These are phyloP conservation scores for Lentinus tigrinus DNA, from an alignment of 768 basidiomycete species.

Conservation along the genomic window DNA sequence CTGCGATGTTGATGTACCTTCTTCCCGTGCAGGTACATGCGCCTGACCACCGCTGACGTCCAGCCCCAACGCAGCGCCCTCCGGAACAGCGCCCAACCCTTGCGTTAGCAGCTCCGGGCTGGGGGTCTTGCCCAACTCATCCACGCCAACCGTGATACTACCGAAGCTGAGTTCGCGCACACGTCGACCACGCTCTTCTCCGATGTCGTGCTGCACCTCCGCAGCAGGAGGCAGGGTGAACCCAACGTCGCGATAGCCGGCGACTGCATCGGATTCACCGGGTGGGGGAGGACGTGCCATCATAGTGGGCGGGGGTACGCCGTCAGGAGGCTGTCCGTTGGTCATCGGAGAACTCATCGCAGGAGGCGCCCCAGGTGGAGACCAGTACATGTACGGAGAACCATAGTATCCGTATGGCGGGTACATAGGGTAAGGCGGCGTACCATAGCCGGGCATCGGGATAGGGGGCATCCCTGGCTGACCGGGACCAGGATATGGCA, in stretches of 20 bases:
- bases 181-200: conserved; percentile 17
- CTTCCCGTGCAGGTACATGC: neutral
- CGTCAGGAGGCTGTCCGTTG: conserved; percentile 2
- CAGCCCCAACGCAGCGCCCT: conserved; percentile 9
- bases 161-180: conserved; percentile 49
- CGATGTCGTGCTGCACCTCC: neutral
- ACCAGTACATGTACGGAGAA: conserved; percentile 41
- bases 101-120: conserved; percentile 8
- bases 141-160: conserved; percentile 36
- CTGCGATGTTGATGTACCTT: neutral
- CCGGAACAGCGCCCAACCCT: neutral
- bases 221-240: conserved; percentile 20
- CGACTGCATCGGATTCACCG: conserved; percentile 34
- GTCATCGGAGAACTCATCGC: neutral
- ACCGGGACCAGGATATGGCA: conserved; percentile 16
- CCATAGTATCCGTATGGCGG: conserved; percentile 35
- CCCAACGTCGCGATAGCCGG: conserved; percentile 33
- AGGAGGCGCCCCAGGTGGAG: conserved; percentile 1
- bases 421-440: conserved; percentile 37
- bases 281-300: conserved; percentile 33
- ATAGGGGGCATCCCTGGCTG: conserved; percentile 16
- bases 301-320: conserved; percentile 31
- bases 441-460: conserved; percentile 25
- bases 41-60: conserved; percentile 2
- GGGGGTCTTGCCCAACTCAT: conserved; percentile 24